Conservation (phyloP, 78 protist species). For the Dictyostelium citrinum region DNA sequence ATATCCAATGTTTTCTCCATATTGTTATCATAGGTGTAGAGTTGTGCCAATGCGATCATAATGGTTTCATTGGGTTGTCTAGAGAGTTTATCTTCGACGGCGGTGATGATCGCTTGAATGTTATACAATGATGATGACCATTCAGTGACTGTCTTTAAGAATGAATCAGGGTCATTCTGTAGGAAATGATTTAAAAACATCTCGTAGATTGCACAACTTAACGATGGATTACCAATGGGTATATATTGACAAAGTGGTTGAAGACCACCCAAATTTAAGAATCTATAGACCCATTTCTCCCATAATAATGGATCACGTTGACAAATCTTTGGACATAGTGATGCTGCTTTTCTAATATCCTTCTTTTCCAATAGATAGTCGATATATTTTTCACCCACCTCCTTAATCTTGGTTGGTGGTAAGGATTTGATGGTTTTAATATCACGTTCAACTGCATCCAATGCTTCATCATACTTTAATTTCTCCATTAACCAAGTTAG, state of each 20-base stretch:
- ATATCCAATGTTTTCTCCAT: slow-evolving; percentile 82
- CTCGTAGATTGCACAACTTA: slow-evolving; percentile 78
- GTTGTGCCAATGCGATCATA: slow-evolving; percentile 76
- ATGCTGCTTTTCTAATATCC: slow-evolving; percentile 81
- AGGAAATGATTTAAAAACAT: slow-evolving; percentile 75
- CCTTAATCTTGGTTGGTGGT: slow-evolving; percentile 21
- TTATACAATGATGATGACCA: slow-evolving; percentile 87
- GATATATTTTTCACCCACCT: slow-evolving; percentile 87
- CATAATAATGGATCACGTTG: slow-evolving; percentile 68
- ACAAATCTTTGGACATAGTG: slow-evolving; percentile 58
- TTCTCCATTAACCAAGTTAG: slow-evolving; percentile 87
- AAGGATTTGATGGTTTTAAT: neutral
- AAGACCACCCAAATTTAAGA: slow-evolving; percentile 41
- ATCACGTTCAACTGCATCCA: slow-evolving; percentile 68
- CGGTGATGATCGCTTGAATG: slow-evolving; percentile 41
- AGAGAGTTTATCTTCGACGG: slow-evolving; percentile 35
- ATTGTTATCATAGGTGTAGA: slow-evolving; percentile 56
- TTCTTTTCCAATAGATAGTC: slow-evolving; percentile 51
- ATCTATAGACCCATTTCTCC: slow-evolving; percentile 82
- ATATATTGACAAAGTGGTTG: slow-evolving; percentile 79
- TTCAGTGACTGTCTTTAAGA: slow-evolving; percentile 43
- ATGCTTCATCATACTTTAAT: slow-evolving; percentile 82
- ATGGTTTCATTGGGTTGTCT: slow-evolving; percentile 46
- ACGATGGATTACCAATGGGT: slow-evolving; percentile 76
- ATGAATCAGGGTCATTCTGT: slow-evolving; percentile 25